Conservation (phyloP, 2,329 filamentous ascomycete genomes). For the Diaporthe ampelina region DNA sequence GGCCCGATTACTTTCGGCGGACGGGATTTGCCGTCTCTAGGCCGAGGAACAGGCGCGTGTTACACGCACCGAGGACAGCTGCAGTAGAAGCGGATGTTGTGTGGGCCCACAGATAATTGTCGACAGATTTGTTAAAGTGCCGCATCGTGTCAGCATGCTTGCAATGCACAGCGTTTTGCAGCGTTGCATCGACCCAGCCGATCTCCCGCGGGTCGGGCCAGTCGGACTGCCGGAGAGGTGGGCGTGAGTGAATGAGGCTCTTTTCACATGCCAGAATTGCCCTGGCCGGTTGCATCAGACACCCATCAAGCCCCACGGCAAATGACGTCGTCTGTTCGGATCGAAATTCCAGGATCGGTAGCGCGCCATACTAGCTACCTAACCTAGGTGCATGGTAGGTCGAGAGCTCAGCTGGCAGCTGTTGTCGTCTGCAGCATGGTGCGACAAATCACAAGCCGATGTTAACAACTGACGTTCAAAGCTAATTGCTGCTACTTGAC, state of each 20-base stretch:
- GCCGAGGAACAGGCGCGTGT: background rate
- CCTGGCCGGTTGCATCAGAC: conserved; percentile 15
- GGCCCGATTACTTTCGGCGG: background rate
- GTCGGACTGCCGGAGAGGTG: background rate
- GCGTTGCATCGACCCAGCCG: background rate
- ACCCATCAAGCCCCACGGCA: conserved; percentile 4
- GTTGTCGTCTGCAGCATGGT: conserved; percentile 1
- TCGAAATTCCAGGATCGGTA: conserved; percentile 29
- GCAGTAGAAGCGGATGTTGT: background rate
- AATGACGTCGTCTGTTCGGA: conserved; percentile 30
- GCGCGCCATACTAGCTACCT: background rate
- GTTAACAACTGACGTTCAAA: background rate
- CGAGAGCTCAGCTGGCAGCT: conserved; percentile 26
- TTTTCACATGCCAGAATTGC: conserved; percentile 22
- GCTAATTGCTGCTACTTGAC: background rate
- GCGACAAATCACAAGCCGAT: conserved; percentile 20
- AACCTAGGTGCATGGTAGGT: background rate
- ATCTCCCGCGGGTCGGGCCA: background rate
- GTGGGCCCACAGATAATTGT: background rate
- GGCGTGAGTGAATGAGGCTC: conserved; percentile 10
- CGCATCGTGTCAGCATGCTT: background rate
- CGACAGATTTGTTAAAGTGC: background rate
- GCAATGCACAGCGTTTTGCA: background rate
- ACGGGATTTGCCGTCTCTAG: background rate
- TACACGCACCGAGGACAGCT: background rate